These are phyloP conservation scores for Malus domestica DNA, from an alignment of 306 rosid species.

Conservation along the genomic window ASM211411v1 NC_041803.1:8588001-8588500, in stretches of 20 bases:
- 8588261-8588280: slow-evolving; percentile 64
- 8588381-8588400: slow-evolving; percentile 41
- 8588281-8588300: slow-evolving; percentile 70
- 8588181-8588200: slow-evolving; percentile 88
- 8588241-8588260: slow-evolving; percentile 47
- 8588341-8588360: not conserved
- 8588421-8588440: slow-evolving; percentile 59
- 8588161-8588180: slow-evolving; percentile 65
- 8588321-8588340: slow-evolving; percentile 40
- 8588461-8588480: slow-evolving; percentile 46
- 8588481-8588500: slow-evolving; percentile 9
- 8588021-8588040: not conserved
- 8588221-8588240: slow-evolving; percentile 42
- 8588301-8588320: slow-evolving; percentile 75
- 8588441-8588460: slow-evolving; percentile 51
- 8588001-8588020: not conserved
- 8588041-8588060: not conserved
- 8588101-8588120: not conserved
- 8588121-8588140: not conserved
- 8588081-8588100: not conserved
- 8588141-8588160: slow-evolving; percentile 74
- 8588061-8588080: not conserved
- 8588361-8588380: not conserved
- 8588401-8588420: slow-evolving; percentile 25
- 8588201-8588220: slow-evolving; percentile 57